phyloP scores from a whole-genome alignment of 2,329 filamentous ascomycete species.

The Arthrobotrys sphaeroides region DNA sequence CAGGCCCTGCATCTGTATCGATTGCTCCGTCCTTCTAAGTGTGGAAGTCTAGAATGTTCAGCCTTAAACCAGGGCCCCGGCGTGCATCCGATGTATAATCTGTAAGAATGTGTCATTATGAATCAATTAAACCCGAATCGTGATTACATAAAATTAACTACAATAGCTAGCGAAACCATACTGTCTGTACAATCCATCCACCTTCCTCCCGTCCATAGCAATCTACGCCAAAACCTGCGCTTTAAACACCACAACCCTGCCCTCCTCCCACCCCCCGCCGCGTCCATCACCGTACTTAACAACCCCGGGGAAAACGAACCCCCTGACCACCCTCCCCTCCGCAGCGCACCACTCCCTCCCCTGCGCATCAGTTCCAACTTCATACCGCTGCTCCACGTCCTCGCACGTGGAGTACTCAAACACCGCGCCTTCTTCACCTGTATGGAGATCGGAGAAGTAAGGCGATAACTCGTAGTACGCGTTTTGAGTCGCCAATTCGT shows the following conservation, averaged over 20 bases:
- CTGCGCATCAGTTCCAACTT: slow-evolving; percentile 13
- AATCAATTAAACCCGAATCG: no score
- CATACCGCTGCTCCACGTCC: slow-evolving; percentile 33
- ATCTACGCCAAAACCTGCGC: slow-evolving; percentile 24
- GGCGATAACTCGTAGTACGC: slow-evolving; percentile 26
- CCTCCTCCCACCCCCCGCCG: slow-evolving; percentile 32
- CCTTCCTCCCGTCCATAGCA: no score
- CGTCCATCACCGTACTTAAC: slow-evolving; percentile 42
- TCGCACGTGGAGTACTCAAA: slow-evolving; percentile 31
- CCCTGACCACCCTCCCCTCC: slow-evolving; percentile 18
- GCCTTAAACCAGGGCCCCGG: no score
- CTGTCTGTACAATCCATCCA: no score
- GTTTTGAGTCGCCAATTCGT: slow-evolving; percentile 26
- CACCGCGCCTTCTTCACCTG: background rate
- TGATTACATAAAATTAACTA: no score
- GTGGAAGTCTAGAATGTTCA: no score
- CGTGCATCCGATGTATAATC: no score
- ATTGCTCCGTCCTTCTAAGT: no score
- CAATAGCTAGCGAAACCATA: no score
- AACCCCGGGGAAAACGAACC: slow-evolving; percentile 35
- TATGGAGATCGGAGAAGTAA: background rate
- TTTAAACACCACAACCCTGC: slow-evolving; percentile 22
- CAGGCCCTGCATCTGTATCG: no score
- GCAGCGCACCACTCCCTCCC: slow-evolving; percentile 36
- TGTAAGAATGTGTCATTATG: no score